Evolutionary conservation across 306 rosid genomes (phyloP).

Genomic region (Urtica urens): DNA sequence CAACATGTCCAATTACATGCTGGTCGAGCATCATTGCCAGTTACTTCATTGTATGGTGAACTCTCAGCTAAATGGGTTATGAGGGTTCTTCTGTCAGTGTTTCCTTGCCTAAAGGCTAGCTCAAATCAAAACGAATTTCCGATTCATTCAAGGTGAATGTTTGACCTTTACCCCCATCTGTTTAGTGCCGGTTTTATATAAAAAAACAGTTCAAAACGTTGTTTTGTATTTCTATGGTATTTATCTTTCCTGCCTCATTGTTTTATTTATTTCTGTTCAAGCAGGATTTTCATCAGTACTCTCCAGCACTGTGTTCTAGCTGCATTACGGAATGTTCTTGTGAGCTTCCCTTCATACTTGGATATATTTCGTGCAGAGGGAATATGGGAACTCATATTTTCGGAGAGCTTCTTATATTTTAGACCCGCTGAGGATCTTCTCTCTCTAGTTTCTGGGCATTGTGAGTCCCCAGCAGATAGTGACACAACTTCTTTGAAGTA

Average conservation of each 20-base stretch:
- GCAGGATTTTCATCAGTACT: slow-evolving; percentile 59
- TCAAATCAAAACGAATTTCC: slow-evolving; percentile 65
- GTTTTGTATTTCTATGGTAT: background rate
- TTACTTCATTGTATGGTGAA: slow-evolving; percentile 57
- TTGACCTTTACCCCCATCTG: slow-evolving; percentile 5
- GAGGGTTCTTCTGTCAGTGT: slow-evolving; percentile 63
- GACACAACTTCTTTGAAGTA: slow-evolving; percentile 26
- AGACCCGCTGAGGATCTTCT: slow-evolving; percentile 41
- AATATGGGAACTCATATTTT: slow-evolving; percentile 87
- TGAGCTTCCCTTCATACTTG: slow-evolving; percentile 48
- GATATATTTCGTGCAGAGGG: slow-evolving; percentile 69
- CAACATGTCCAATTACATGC: slow-evolving; percentile 36
- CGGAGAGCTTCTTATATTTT: slow-evolving; percentile 77
- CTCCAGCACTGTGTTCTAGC: slow-evolving; percentile 59
- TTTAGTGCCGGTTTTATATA: background rate
- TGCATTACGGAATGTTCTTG: slow-evolving; percentile 60
- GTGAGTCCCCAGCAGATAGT: slow-evolving; percentile 25
- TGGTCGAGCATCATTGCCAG: slow-evolving; percentile 42
- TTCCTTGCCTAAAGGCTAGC: slow-evolving; percentile 87
- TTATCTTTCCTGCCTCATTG: background rate
- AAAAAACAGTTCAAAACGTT: slow-evolving; percentile 7
- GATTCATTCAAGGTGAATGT: slow-evolving; percentile 58
- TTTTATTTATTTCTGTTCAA: slow-evolving; percentile 19
- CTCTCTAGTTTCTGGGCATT: slow-evolving; percentile 22
- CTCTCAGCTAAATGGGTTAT: slow-evolving; percentile 70